Evolutionary conservation across 2,329 filamentous ascomycete genomes (phyloP).

Genomic region (Bipolaris sorokiniana): DNA sequence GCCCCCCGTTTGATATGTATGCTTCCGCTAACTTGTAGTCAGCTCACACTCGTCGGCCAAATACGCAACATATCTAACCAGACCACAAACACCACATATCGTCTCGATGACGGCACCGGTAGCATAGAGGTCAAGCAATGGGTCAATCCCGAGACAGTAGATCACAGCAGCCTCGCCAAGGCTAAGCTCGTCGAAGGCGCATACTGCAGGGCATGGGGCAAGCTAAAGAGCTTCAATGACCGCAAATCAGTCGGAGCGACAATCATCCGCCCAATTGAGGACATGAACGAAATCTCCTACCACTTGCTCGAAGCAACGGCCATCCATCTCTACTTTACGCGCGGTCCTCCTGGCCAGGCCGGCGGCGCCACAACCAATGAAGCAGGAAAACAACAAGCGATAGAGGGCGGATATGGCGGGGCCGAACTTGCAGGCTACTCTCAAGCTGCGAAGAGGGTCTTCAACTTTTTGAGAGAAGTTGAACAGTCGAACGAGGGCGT

Average conservation of each 20-base stretch:
- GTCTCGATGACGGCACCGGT: slow-evolving; percentile 93
- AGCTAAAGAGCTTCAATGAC: slow-evolving; percentile 81
- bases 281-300: slow-evolving; percentile 92
- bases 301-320: slow-evolving; percentile 90
- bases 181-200: slow-evolving; percentile 71
- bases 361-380: slow-evolving; percentile 42
- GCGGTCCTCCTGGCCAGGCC: slow-evolving; percentile 65
- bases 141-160: slow-evolving; percentile 67
- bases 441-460: slow-evolving; percentile 73
- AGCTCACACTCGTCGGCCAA: slow-evolving; percentile 88
- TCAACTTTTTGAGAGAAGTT: slow-evolving; percentile 68
- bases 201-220: slow-evolving; percentile 86
- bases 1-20: not conserved
- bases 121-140: slow-evolving; percentile 90
- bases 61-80: slow-evolving; percentile 86
- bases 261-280: slow-evolving; percentile 77
- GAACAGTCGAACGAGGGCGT: slow-evolving; percentile 81
- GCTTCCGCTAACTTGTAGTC: slow-evolving; percentile 33
- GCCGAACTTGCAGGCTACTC: slow-evolving; percentile 47
- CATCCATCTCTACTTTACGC: slow-evolving; percentile 83
- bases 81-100: slow-evolving; percentile 89
- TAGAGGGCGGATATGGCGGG: slow-evolving; percentile 39
- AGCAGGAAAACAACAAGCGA: slow-evolving; percentile 28
- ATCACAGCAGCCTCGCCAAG: slow-evolving; percentile 54
- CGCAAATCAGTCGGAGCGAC: slow-evolving; percentile 82